Percentiles rank a stretch among this genome's conserved stretches.
These are phyloP conservation scores for Penicillium herquei DNA, from an alignment of 495 filamentous ascomycete species.

Conservation along the genomic window DNA sequence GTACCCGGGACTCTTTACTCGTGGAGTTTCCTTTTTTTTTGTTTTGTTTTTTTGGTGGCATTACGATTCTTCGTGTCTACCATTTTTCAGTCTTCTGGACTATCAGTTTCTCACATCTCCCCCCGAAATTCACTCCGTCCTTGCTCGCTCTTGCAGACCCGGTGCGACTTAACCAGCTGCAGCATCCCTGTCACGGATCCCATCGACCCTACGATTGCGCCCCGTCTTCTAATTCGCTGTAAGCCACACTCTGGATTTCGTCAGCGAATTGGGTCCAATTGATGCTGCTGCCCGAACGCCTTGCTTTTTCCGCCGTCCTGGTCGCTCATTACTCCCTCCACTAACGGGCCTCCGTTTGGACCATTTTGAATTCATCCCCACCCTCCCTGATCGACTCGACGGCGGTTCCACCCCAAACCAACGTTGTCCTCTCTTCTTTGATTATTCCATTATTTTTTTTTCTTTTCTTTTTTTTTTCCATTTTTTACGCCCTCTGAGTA, in stretches of 20 bases:
- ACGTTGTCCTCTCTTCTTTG: constrained; percentile 22
- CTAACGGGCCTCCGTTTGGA: constrained; percentile 22
- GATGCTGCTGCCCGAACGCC: constrained; percentile 44
- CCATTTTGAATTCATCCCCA: constrained; percentile 29
- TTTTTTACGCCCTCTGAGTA: background rate
- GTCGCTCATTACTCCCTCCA: constrained; percentile 21
- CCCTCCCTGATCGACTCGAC: constrained; percentile 32
- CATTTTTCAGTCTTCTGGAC: background rate
- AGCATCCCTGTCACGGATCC: constrained; percentile 44
- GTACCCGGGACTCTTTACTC: too few relatives aligned
- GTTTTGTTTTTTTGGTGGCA: background rate
- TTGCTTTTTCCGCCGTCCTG: constrained; percentile 36
- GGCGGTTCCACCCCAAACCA: constrained; percentile 28
- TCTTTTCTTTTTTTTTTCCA: background rate
- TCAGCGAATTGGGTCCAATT: constrained; percentile 33
- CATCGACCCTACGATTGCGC: constrained; percentile 26
- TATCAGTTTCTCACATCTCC: constrained; percentile 2
- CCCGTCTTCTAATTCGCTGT: constrained; percentile 29
- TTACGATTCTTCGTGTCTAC: background rate
- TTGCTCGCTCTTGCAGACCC: constrained; percentile 10
- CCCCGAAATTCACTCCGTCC: constrained; percentile 16
- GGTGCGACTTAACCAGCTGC: constrained; percentile 34
- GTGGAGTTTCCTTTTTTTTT: constrained; percentile 3
- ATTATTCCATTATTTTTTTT: constrained; percentile 7
- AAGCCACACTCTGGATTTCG: constrained; percentile 30